A percentile compares a stretch with the other conserved stretches of the same genome.
phyloP scores from a whole-genome alignment of 1,284 basidiomycete species.

The Violaceomyces palustris region DNA sequence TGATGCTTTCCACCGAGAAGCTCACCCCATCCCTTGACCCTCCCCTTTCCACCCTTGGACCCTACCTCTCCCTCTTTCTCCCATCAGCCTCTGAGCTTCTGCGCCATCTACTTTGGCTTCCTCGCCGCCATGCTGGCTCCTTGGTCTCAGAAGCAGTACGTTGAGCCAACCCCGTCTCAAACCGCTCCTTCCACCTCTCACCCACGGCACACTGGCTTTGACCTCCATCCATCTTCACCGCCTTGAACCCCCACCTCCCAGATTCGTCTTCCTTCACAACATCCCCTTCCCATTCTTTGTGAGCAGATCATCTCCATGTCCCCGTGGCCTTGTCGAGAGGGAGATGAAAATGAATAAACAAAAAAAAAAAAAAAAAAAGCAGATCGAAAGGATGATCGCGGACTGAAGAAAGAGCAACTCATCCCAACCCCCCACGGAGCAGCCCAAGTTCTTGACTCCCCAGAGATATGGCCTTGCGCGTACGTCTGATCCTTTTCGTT shows the following conservation, averaged over 20 bases:
- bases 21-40: too few species aligned
- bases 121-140: neutral
- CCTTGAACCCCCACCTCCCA: slow-evolving; percentile 26
- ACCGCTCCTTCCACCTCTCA: neutral
- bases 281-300: slow-evolving; percentile 62
- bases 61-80: neutral
- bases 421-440: neutral
- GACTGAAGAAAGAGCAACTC: neutral
- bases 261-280: slow-evolving; percentile 65
- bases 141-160: slow-evolving; percentile 1
- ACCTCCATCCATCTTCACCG: neutral
- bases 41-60: neutral
- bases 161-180: too few species aligned
- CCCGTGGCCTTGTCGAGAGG: too few species aligned
- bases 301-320: neutral
- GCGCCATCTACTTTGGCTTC: neutral
- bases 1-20: too few species aligned
- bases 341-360: too few species aligned
- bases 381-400: too few species aligned
- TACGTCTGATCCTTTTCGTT: neutral
- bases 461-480: slow-evolving; percentile 9
- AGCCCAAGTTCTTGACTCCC: slow-evolving; percentile 12
- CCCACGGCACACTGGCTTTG: neutral
- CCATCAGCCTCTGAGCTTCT: neutral
- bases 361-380: too few species aligned